Evolutionary conservation across 2,329 filamentous ascomycete genomes (phyloP).

Genomic region (Venturia effusa): DNA sequence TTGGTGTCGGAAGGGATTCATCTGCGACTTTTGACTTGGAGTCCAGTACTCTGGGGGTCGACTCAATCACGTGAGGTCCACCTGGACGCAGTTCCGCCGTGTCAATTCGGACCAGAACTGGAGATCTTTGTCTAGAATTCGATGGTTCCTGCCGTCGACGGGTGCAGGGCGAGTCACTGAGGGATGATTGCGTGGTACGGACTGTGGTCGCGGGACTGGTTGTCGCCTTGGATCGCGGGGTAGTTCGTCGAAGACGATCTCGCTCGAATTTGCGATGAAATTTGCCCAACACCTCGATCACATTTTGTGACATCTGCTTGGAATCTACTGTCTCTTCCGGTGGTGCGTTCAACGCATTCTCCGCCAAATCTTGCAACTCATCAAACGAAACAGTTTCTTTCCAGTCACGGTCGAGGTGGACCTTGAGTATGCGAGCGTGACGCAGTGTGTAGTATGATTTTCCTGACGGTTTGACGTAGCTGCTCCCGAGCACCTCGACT

Average conservation of each 20-base stretch:
- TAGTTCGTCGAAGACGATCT: neutral
- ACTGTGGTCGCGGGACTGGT: neutral
- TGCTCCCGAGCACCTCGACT: constrained; percentile 69
- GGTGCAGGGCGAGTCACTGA: neutral
- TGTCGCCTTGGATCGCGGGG: neutral
- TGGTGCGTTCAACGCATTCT: constrained; percentile 41
- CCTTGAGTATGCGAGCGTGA: constrained; percentile 65
- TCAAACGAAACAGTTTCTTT: constrained; percentile 57
- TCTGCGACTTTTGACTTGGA: neutral
- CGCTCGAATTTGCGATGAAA: constrained; percentile 2
- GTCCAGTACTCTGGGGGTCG: neutral
- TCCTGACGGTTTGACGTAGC: constrained; percentile 62
- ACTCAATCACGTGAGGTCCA: neutral
- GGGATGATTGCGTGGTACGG: neutral
- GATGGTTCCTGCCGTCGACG: neutral
- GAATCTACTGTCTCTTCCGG: constrained; percentile 14
- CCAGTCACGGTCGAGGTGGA: constrained; percentile 65
- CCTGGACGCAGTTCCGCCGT: neutral
- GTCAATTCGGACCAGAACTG: constrained; percentile 4
- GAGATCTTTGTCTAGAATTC: neutral
- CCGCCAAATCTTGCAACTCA: constrained; percentile 58
- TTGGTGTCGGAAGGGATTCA: constrained; percentile 1
- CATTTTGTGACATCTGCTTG: constrained; percentile 7
- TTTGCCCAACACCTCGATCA: constrained; percentile 8
- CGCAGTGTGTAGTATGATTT: constrained; percentile 62